Evolutionary conservation across 345 rosid species (phyloP).

Genomic region (Capsella bursapastoris): DNA sequence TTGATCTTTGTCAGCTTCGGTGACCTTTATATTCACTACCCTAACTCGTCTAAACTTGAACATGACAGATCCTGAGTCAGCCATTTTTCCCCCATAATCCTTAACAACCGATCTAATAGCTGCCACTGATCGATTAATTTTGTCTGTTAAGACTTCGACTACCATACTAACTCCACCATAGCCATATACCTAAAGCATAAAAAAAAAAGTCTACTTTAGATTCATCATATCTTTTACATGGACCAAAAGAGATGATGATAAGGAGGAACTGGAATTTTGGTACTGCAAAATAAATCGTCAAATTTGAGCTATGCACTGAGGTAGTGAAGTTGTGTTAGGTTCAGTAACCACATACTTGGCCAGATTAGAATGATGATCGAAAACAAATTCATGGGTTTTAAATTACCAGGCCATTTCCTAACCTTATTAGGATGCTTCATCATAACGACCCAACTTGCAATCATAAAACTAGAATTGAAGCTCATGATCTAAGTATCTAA

Average conservation of each 20-base stretch:
- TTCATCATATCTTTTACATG: no score
- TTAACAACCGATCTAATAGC: constrained; percentile 80
- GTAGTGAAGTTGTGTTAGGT: not conserved
- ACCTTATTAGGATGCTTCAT: constrained; percentile 7
- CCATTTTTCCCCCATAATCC: constrained; percentile 94
- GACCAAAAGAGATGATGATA: not conserved
- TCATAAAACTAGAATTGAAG: constrained; percentile 24
- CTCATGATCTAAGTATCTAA: constrained; percentile 27
- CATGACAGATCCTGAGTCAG: constrained; percentile 92
- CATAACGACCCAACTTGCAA: constrained; percentile 7
- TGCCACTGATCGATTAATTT: constrained; percentile 84
- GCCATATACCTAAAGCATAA: constrained; percentile 74
- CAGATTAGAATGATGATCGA: constrained; percentile 8
- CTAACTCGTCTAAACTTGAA: constrained; percentile 87
- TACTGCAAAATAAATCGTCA: not conserved
- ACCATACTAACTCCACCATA: constrained; percentile 93
- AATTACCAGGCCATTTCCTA: not conserved
- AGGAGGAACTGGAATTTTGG: no score
- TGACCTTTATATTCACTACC: constrained; percentile 71
- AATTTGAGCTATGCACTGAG: not conserved
- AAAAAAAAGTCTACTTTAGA: no score
- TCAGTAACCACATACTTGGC: not conserved
- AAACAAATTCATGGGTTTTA: not conserved
- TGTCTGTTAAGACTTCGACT: constrained; percentile 89
- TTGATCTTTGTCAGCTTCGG: constrained; percentile 81